Evolutionary conservation across 305 asterid species (phyloP), one percentile per base, ranked within the genome.

Genomic region (Petunia hybrid): DNA sequence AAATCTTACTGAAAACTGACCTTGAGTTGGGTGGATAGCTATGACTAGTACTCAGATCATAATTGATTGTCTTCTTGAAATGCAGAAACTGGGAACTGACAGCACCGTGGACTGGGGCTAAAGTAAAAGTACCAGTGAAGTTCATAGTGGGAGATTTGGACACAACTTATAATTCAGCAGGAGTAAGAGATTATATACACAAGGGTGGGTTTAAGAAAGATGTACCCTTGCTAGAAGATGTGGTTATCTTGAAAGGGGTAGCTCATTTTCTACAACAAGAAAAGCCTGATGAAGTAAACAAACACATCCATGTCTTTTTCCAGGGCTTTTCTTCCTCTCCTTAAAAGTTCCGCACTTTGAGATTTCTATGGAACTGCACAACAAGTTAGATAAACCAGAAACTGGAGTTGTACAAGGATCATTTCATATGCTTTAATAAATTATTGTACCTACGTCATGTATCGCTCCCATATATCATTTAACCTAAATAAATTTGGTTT

Each of bases 261-360:
- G 98, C 84, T 13, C 98, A 94, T 79, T 94, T 90, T 77, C 48
- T 91, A 46, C 93, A 89, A 12, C 87, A 92, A 85, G 97, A 92
- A 67, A 90, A 87, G 66, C 91, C 96, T 48, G 83, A 62, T 83
- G 90, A 90, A 80, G 86, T 89, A 41, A 92, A 91, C 83, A 86
- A 86, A 56, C 91, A 87, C 61, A 91, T 94, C 22, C 84, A 69
- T 48, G 79, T 84, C 60, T 94, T 92, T 87, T 83, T 92, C 82
- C 84, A 82, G 56, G 14, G 78, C 4, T 1, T 51, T 13, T 36
- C 78, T 51, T 73, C 46, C 78, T 73, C 64, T 51, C 6, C 40
- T 67, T 6, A 60, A 73, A 36, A 38, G 14, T 73, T 36, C 78
- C 36, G 64, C 63, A 73, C 36, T 13, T 3, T 10, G 43, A 69